Evolutionary conservation across 2,329 filamentous ascomycete species (phyloP).

Genomic region (Davidsoniella neocaledoniae): DNA sequence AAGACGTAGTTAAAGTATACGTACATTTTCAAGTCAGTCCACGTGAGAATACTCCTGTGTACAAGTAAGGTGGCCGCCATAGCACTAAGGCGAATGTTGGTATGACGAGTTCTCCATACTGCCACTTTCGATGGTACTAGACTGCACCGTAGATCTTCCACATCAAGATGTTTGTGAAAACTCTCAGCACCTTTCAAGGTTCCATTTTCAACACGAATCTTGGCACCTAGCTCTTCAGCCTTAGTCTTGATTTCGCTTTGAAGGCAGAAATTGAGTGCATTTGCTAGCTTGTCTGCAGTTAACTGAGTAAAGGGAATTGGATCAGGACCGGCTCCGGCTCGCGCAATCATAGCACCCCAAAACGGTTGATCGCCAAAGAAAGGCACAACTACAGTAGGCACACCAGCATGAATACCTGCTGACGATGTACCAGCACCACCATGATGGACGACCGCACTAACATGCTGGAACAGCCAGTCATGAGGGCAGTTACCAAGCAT

Average conservation of each 20-base stretch:
- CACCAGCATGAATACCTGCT: slow-evolving; percentile 64
- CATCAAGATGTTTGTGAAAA: slow-evolving; percentile 54
- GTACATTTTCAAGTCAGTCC: slow-evolving; percentile 52
- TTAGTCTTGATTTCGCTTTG: slow-evolving; percentile 41
- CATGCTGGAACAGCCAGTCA: slow-evolving; percentile 73
- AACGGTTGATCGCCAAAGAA: slow-evolving; percentile 81
- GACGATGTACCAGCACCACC: slow-evolving; percentile 80
- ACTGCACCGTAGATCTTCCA: slow-evolving; percentile 51
- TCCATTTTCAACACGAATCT: slow-evolving; percentile 50
- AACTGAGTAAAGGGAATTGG: slow-evolving; percentile 54
- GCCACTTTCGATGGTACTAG: slow-evolving; percentile 52
- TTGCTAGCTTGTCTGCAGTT: slow-evolving; percentile 47
- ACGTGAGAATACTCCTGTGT: slow-evolving; percentile 45
- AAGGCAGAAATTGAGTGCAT: slow-evolving; percentile 44
- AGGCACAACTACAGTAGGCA: slow-evolving; percentile 67
- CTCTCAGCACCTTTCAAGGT: slow-evolving; percentile 45
- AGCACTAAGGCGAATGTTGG: slow-evolving; percentile 49
- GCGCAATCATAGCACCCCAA: slow-evolving; percentile 62
- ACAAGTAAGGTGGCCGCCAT: slow-evolving; percentile 56
- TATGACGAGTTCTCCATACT: slow-evolving; percentile 52
- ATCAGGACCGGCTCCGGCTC: slow-evolving; percentile 53
- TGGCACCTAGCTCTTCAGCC: slow-evolving; percentile 40
- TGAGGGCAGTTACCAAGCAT: slow-evolving; percentile 78
- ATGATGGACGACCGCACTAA: slow-evolving; percentile 72
- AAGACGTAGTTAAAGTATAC: neutral